Evolutionary conservation across 768 basidiomycete species (phyloP).

Genomic region (Termitomyces sp.): DNA sequence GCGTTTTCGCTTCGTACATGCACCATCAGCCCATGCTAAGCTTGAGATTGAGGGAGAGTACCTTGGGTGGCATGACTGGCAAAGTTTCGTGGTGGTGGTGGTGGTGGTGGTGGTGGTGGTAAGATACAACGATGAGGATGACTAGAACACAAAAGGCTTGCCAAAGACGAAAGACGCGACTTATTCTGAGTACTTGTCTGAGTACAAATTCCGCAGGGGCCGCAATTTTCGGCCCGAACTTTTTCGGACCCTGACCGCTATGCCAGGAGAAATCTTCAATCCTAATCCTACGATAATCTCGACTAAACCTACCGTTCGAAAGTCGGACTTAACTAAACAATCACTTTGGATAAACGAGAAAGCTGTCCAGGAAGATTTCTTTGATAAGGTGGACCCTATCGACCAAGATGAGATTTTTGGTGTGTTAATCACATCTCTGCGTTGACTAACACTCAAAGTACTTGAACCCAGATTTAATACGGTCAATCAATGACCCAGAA

Average conservation of each 20-base stretch:
- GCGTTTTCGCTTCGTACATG: constrained; percentile 51
- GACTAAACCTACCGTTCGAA: constrained; percentile 39
- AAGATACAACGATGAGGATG: neutral
- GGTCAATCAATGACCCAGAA: constrained; percentile 92
- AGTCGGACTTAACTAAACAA: constrained; percentile 33
- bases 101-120: neutral
- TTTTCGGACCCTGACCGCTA: constrained; percentile 19
- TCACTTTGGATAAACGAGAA: constrained; percentile 61
- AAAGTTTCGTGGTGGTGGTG: constrained; percentile 2
- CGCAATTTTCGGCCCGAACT: constrained; percentile 10
- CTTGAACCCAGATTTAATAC: constrained; percentile 66
- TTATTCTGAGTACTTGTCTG: neutral
- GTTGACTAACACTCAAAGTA: neutral
- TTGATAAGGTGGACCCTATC: constrained; percentile 62
- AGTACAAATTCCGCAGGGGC: constrained; percentile 16
- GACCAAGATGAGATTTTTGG: constrained; percentile 94
- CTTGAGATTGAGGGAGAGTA: constrained; percentile 4
- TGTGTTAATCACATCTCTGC: constrained; percentile 21
- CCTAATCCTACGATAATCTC: constrained; percentile 85
- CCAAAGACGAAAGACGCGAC: constrained; percentile 11
- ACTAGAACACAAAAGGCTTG: neutral
- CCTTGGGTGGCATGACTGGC: constrained; percentile 33
- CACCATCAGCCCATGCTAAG: neutral
- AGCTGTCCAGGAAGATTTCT: constrained; percentile 38
- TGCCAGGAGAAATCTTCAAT: constrained; percentile 70